Percentiles rank a stretch among this genome's conserved stretches.
These are phyloP conservation scores for Sporothrix sp. DNA, from an alignment of 2,329 filamentous ascomycete genomes.

Conservation along the genomic window DNA sequence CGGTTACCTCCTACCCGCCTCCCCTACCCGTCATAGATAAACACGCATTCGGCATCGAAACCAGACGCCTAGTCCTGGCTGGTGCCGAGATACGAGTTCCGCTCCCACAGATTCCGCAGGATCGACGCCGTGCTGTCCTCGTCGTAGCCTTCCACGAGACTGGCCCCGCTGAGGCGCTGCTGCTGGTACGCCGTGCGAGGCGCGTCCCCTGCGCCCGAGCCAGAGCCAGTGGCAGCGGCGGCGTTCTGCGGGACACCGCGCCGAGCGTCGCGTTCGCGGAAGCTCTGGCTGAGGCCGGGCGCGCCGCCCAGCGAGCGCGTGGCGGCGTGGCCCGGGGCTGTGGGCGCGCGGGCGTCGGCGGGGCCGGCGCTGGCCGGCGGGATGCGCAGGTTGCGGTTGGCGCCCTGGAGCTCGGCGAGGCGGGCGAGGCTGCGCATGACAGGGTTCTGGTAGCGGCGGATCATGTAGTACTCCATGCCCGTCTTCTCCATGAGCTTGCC, in stretches of 20 bases:
- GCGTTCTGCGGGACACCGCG: slow-evolving; percentile 12
- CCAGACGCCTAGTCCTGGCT: slow-evolving; percentile 37
- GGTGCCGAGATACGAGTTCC: slow-evolving; percentile 46
- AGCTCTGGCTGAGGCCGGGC: slow-evolving; percentile 31
- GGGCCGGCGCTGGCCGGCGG: slow-evolving; percentile 24
- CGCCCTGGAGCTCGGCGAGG: slow-evolving; percentile 41
- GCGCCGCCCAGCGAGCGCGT: neutral
- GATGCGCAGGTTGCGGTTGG: slow-evolving; percentile 41
- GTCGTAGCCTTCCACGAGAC: slow-evolving; percentile 39
- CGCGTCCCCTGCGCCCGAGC: neutral
- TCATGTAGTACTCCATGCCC: slow-evolving; percentile 64
- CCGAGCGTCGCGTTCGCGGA: slow-evolving; percentile 24
- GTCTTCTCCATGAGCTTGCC: slow-evolving; percentile 58
- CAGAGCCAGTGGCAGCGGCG: neutral
- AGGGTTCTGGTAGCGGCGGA: slow-evolving; percentile 62
- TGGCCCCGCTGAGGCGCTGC: slow-evolving; percentile 39
- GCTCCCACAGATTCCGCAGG: slow-evolving; percentile 53
- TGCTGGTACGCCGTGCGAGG: slow-evolving; percentile 19
- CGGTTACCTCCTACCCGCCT: neutral
- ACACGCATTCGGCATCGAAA: slow-evolving; percentile 1
- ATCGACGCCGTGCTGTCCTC: slow-evolving; percentile 42
- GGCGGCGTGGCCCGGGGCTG: neutral
- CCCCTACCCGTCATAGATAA: neutral
- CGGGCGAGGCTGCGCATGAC: slow-evolving; percentile 52
- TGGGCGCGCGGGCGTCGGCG: slow-evolving; percentile 18